Conservation (phyloP, 495 filamentous ascomycete species). For the Penicillium subrubescens region DNA sequence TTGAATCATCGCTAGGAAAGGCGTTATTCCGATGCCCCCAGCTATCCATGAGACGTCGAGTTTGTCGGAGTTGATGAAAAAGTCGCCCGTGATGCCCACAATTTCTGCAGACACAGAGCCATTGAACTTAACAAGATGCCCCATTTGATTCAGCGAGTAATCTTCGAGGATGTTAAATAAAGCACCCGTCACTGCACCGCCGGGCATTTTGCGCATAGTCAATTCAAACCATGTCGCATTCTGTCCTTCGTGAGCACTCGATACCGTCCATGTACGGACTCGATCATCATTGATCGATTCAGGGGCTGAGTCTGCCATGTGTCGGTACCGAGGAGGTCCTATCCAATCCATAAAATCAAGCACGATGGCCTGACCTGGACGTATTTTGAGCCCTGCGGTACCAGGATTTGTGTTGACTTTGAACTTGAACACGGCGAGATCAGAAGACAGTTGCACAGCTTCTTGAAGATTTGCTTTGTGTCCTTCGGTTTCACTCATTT, state of each 20-base stretch:
- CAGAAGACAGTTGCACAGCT: conserved; percentile 10
- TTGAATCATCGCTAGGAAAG: conserved; percentile 20
- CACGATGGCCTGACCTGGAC: conserved; percentile 19
- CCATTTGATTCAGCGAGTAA: not conserved
- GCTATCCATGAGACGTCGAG: conserved; percentile 13
- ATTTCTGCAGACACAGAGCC: conserved; percentile 8
- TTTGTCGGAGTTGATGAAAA: conserved; percentile 7
- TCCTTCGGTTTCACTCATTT: not conserved
- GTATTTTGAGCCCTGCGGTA: conserved; percentile 9
- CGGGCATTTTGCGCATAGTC: conserved; percentile 21
- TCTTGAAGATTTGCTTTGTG: conserved; percentile 10
- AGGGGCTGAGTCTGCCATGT: conserved; percentile 20
- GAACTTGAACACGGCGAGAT: conserved; percentile 21
- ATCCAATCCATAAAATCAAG: conserved; percentile 29
- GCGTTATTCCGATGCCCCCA: conserved; percentile 23
- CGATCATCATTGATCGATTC: conserved; percentile 21
- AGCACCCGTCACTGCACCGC: conserved; percentile 20
- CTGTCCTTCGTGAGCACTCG: conserved; percentile 17
- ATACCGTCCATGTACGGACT: conserved; percentile 27
- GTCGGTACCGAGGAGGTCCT: conserved; percentile 20
- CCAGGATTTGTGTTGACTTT: conserved; percentile 6
- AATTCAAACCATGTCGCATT: conserved; percentile 17
- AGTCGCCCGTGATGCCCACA: conserved; percentile 24
- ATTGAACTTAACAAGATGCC: not conserved
- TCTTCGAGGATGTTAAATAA: conserved; percentile 14